These are phyloP conservation scores for Globisporangium ultimum DNA, from an alignment of 352 stramenopile genomes.

Conservation along the genomic window DNA sequence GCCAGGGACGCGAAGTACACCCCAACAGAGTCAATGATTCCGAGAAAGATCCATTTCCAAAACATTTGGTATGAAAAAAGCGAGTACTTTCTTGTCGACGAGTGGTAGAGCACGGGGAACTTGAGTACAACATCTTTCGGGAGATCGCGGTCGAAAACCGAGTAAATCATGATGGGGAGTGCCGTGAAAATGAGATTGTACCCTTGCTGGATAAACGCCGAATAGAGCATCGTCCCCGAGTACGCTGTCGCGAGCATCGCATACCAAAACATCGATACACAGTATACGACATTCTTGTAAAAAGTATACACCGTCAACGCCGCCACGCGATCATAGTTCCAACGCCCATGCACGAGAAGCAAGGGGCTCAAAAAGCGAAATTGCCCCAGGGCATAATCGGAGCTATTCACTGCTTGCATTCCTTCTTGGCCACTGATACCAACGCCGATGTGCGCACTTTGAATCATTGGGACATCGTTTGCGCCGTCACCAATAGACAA, in stretches of 20 bases:
- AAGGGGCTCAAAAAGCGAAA: conserved; percentile 78
- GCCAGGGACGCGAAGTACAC: conserved; percentile 64
- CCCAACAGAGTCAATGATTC: conserved; percentile 73
- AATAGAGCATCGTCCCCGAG: conserved; percentile 89
- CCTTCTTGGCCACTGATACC: conserved; percentile 98
- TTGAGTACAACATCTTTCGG: conserved; percentile 59
- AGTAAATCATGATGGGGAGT: conserved; percentile 89
- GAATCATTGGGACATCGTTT: conserved; percentile 91
- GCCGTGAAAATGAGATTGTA: conserved; percentile 96
- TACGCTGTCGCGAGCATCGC: conserved; percentile 85
- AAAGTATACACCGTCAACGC: conserved; percentile 90
- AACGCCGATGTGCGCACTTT: conserved; percentile 86
- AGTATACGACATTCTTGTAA: conserved; percentile 92
- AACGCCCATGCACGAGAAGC: conserved; percentile 78
- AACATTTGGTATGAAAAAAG: conserved; percentile 83
- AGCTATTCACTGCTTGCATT: conserved; percentile 92
- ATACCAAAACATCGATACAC: conserved; percentile 90
- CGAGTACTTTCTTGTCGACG: conserved; percentile 40
- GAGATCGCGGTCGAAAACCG: conserved; percentile 78
- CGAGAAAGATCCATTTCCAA: conserved; percentile 82
- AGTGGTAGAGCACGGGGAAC: conserved; percentile 70
- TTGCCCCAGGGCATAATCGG: conserved; percentile 80
- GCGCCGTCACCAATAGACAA: conserved; percentile 90
- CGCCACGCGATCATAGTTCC: conserved; percentile 85
- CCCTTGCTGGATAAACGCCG: conserved; percentile 80